Evolutionary conservation across 768 basidiomycete genomes (phyloP), one percentile per base, ranked within the genome.

Genomic region (Obba rivulosa): DNA sequence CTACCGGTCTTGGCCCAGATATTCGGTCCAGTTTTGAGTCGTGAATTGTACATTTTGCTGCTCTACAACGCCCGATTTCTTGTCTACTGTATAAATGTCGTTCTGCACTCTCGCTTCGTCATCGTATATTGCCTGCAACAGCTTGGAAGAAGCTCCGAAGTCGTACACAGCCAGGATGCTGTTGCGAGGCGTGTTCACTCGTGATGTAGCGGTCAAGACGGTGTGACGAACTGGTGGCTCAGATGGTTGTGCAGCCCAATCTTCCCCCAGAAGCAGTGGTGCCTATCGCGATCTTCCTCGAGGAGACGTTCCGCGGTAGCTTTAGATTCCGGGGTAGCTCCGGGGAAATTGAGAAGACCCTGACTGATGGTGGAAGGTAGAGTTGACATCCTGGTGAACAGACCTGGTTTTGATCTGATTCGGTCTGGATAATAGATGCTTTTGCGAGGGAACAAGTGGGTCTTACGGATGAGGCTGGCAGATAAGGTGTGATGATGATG

Each of bases 121-220:
- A 13, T 75, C 71, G 47, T 77, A 78, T 21, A 80, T 77, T 46
- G 74, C 72, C 49, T 74, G 68, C 35, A 83, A 48, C 22, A 76
- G 62, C 8, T 63, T 62, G 0, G 74, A 52, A 14, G 76, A 50
- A 3, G 79, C 78, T 3, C 79, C 79, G 2, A 81, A 56, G 61
- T 81, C 79, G 49, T 80, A 81, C 2, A 77, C 75, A 0, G 78
- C 77, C 2, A 81, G 62, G 9, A 81, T 45, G 52, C 79, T 82
- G 28, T 23, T 21, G n/a, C 23, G 16, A 24, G 25, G 2, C 23
- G 8, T 14, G 35, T 8, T 23, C n/a, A n/a, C n/a, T n/a, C 25
- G 18, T 34, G 18, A 34, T n/a, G 43, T 34, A 18, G 16, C 31
- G 47, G 35, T 16, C 37, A 43, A 37, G 11, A 17, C 11, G 43